Conservation (phyloP, 495 filamentous ascomycete species). For the Neurospora tetrasperma region DNA sequence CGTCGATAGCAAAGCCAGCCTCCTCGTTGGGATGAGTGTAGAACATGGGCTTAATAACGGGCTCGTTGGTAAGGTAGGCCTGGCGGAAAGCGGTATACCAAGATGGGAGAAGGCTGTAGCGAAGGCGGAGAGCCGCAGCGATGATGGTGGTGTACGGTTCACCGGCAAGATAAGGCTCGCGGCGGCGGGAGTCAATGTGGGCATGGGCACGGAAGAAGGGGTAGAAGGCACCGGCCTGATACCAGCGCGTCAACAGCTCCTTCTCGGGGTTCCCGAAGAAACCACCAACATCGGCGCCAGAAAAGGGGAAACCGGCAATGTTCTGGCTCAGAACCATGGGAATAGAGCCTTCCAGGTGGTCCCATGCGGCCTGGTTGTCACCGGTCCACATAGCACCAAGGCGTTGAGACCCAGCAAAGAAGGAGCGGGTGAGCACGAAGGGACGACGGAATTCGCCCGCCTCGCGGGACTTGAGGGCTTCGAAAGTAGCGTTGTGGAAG, state of each 20-base stretch:
- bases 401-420: constrained; percentile 83
- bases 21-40: constrained; percentile 86
- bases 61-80: constrained; percentile 68
- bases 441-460: constrained; percentile 66
- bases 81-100: constrained; percentile 98
- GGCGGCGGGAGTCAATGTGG: constrained; percentile 87
- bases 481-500: constrained; percentile 83
- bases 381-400: constrained; percentile 96
- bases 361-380: constrained; percentile 90
- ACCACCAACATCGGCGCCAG: constrained; percentile 91
- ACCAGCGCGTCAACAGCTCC: constrained; percentile 88
- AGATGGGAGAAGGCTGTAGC: constrained; percentile 80
- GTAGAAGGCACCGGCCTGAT: constrained; percentile 93
- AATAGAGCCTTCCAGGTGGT: constrained; percentile 72
- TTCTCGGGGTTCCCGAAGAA: constrained; percentile 96
- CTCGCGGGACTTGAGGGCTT: constrained; percentile 70
- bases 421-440: constrained; percentile 86
- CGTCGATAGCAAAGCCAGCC: constrained; percentile 73
- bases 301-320: constrained; percentile 86
- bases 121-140: constrained; percentile 72
- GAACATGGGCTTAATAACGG: constrained; percentile 84
- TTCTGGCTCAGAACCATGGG: constrained; percentile 91
- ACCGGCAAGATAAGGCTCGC: constrained; percentile 83
- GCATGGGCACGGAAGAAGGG: constrained; percentile 98
- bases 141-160: constrained; percentile 82